Evolutionary conservation across 2,329 filamentous ascomycete genomes (phyloP), one percentile per base, ranked within the genome.

Genomic region (Diaporthe helianthi): DNA sequence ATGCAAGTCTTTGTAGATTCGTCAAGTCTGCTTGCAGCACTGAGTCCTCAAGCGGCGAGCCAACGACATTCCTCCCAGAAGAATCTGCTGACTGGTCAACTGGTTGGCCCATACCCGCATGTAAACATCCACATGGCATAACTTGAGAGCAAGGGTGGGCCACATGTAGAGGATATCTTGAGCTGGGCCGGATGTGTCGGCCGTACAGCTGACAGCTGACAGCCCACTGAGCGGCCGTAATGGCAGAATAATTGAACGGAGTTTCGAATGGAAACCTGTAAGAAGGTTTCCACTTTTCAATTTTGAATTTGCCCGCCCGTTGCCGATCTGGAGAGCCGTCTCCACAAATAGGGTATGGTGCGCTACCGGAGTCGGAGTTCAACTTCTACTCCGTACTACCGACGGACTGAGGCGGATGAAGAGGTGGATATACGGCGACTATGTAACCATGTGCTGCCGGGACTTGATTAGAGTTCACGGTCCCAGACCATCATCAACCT

Each of bases 311-410:
- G 17, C 58, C 58, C 58, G 29, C 26, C 19, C 4, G 8, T 6
- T 33, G 58, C 19, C 58, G 58, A 61, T 61, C 41, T 33, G 58
- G 41, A 47, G 26, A 8, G 19, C 13, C 17, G 12, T 15, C 41
- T 10, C 58, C 58, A 47, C 58, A 10, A n/a, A n/a, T n/a, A n/a
- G n/a, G n/a, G n/a, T n/a, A n/a, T n/a, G n/a, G 41, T 13, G 10
- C 36, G 9, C 15, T 26, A 44, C 55, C 41, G 55, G 26, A 47
- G 55, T 47, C 55, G 55, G 55, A n/a, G 58, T 61, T 17, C 26
- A 33, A 61, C 41, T 61, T 41, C 29, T 17, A n/a, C n/a, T n/a
- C n/a, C n/a, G n/a, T n/a, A 47, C 58, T 13, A 13, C 58, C 58
- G 58, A 61, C 41, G 58, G 58, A 47, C 19, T 46, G 24, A 29